phyloP scores from a whole-genome alignment of 495 filamentous ascomycete genomes.

The Niebla homalea region DNA sequence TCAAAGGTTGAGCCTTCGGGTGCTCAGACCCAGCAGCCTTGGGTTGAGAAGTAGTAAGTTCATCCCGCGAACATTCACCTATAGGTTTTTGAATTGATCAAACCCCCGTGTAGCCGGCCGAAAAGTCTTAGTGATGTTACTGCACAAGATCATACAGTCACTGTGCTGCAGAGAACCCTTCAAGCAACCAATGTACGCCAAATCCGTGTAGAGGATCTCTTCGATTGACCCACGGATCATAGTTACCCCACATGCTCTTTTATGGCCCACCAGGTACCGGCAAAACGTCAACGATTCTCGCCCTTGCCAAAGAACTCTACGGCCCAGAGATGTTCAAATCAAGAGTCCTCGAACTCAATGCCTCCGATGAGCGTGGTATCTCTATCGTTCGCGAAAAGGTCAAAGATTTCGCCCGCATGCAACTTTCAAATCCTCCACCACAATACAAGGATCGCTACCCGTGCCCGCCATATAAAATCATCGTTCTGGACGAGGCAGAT shows the following conservation, averaged over 20 bases:
- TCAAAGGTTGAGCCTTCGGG: slow-evolving; percentile 45
- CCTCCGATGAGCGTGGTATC: slow-evolving; percentile 96
- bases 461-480: slow-evolving; percentile 96
- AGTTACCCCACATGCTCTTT: slow-evolving; percentile 99
- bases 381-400: slow-evolving; percentile 96
- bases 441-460: slow-evolving; percentile 67
- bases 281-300: slow-evolving; percentile 97
- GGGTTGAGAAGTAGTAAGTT: slow-evolving; percentile 98
- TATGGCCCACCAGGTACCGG: slow-evolving; percentile 96
- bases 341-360: slow-evolving; percentile 94
- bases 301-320: slow-evolving; percentile 93
- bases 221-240: background rate
- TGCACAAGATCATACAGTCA: slow-evolving; percentile 94
- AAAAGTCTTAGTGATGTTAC: slow-evolving; percentile 90
- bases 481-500: slow-evolving; percentile 94
- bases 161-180: slow-evolving; percentile 78
- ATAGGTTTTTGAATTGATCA: slow-evolving; percentile 5
- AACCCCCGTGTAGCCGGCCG: slow-evolving; percentile 52
- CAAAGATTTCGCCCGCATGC: slow-evolving; percentile 93
- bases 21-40: slow-evolving; percentile 61
- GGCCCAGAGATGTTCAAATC: slow-evolving; percentile 87
- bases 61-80: background rate
- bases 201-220: background rate
- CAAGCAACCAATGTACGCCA: slow-evolving; percentile 75
- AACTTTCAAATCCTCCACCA: slow-evolving; percentile 67